Base-by-base conservation (phyloP, 768 basidiomycete genomes). In the Paxillus rubicundulus region DNA sequence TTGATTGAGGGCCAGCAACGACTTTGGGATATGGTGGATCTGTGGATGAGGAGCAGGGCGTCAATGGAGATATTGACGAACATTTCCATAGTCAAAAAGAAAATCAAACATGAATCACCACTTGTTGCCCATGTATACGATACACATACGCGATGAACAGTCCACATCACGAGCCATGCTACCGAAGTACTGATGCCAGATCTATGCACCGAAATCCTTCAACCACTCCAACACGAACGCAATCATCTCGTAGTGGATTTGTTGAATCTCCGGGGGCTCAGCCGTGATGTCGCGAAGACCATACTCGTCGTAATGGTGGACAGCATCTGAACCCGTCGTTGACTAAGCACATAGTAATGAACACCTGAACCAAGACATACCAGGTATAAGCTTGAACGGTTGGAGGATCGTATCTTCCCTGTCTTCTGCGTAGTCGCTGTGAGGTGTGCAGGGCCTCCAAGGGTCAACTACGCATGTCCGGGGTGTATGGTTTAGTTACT, bases 311-410 rank as follows among this genome's bases (percentile, higher is more conserved):
- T 70, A 78, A 50, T 80, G 77, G 62, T 96, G 92, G 9, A 89
- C 85, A 34, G 75, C 89, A 49, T 76, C 87, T 88, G 54, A 49
- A 21, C 48, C 4, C 39, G 30, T n/a, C 5, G 27, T 3, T 17
- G 12, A 30, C 37, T 39, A 24, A 58, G 48, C 27, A 6, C 21
- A 34, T 18, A 16, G 45, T 27, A 44, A 47, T 5, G 9, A 30
- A 18, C 3, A 24, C 39, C 1, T 17, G 30, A 24, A 9, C 9
- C 28, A 21, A 41, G 16, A 75, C 85, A 21, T 58, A 92, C 92
- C 77, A 9, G 86, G 86, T 52, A 97, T 97, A 38, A 95, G 62
- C 66, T 94, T 93, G 72, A 92, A 92, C 1, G 95, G 95, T 36
- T 79, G 76, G 33, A 84, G 62, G 14, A 85, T 69, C 1, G 91